These are phyloP conservation scores for Fusarium sarcochroum DNA, from an alignment of 2,329 filamentous ascomycete genomes.

Conservation along the genomic window DNA sequence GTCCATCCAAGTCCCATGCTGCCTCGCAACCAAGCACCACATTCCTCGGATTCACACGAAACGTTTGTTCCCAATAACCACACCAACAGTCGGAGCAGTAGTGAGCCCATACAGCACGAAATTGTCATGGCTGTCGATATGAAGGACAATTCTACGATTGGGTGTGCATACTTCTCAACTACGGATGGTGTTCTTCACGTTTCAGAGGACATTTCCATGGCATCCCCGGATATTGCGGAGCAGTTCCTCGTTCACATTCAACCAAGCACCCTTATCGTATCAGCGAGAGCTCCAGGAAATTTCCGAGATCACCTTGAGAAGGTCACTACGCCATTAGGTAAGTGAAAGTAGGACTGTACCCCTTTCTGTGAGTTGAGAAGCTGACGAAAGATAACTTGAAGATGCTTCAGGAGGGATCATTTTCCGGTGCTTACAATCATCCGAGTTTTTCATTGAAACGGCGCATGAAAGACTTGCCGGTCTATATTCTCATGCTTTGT, in stretches of 20 bases:
- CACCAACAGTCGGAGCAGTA: conserved; percentile 19
- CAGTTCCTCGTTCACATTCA: conserved; percentile 68
- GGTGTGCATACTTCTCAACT: conserved; percentile 87
- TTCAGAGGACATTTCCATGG: conserved; percentile 81
- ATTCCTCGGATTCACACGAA: background rate
- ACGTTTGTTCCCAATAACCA: background rate
- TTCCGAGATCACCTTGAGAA: conserved; percentile 54
- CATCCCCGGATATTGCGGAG: conserved; percentile 78
- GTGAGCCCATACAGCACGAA: conserved; percentile 59
- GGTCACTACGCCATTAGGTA: conserved; percentile 20
- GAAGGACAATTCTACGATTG: conserved; percentile 77
- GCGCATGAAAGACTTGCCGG: conserved; percentile 76
- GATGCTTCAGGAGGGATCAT: conserved; percentile 45
- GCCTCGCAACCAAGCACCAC: background rate
- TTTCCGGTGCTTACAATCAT: conserved; percentile 76
- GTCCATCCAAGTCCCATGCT: background rate
- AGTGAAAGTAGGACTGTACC: conserved; percentile 7
- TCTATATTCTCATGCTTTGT: conserved; percentile 41
- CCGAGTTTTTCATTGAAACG: conserved; percentile 78
- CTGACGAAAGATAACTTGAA: conserved; percentile 14
- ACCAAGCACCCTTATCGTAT: conserved; percentile 69
- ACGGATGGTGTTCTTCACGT: conserved; percentile 78
- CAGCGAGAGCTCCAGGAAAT: conserved; percentile 60
- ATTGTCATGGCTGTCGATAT: conserved; percentile 86
- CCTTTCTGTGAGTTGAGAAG: background rate